Conservation (phyloP, 2,329 filamentous ascomycete genomes). For the Shiraia sp. region DNA sequence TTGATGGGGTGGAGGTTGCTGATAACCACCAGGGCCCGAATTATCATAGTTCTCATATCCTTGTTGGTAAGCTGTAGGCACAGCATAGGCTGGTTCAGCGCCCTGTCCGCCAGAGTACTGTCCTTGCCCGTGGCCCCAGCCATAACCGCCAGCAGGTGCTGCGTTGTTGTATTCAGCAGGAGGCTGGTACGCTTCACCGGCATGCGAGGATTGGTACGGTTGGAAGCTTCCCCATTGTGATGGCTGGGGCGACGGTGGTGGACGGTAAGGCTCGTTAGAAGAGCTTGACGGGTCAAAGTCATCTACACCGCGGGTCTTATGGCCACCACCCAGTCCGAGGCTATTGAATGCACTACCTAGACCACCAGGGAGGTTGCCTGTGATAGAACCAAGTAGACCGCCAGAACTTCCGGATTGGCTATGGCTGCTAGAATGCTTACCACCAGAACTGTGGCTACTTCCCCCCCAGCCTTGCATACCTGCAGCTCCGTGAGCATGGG, state of each 20-base stretch:
- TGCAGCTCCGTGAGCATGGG: constrained; percentile 33
- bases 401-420: constrained; percentile 15
- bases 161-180: constrained; percentile 33
- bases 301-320: constrained; percentile 29
- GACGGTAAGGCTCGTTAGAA: constrained; percentile 19
- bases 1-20: constrained; percentile 14
- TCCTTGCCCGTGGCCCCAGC: constrained; percentile 35
- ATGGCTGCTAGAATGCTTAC: constrained; percentile 10
- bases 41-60: constrained; percentile 37
- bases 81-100: constrained; percentile 35
- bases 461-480: constrained; percentile 27
- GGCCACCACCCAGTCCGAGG: constrained; percentile 17
- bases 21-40: constrained; percentile 16
- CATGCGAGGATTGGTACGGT: constrained; percentile 41
- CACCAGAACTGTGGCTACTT: constrained; percentile 18
- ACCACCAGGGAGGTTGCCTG: constrained; percentile 22
- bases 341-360: constrained; percentile 19
- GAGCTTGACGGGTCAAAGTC: constrained; percentile 15
- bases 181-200: constrained; percentile 32
- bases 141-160: constrained; percentile 25
- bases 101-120: constrained; percentile 39
- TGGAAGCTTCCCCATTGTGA: constrained; percentile 38
- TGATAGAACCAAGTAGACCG: constrained; percentile 29
- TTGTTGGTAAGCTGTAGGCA: constrained; percentile 44
- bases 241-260: constrained; percentile 30